A percentile compares a stretch with the other conserved stretches of the same genome.
phyloP scores from a whole-genome alignment of 83 land plant genomes.

The Diphasiastrum complanatum region DNA sequence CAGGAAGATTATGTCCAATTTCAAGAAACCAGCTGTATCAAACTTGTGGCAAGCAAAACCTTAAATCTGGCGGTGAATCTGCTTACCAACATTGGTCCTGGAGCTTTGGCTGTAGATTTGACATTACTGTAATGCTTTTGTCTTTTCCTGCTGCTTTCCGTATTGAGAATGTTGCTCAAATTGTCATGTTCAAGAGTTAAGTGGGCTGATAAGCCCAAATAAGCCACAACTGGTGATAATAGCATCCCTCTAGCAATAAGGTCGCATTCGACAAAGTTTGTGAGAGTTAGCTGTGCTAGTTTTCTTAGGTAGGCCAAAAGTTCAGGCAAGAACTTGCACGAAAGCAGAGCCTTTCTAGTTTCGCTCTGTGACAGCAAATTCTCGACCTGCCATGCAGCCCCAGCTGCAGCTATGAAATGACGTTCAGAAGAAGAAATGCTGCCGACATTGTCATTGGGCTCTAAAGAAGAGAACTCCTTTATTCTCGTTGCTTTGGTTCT shows the following conservation, averaged over 20 bases:
- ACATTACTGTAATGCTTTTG: too few relatives aligned
- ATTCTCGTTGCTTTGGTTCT: background rate
- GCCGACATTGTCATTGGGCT: background rate
- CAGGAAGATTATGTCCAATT: too few relatives aligned
- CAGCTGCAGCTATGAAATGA: slow-evolving; percentile 8
- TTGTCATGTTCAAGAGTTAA: too few relatives aligned
- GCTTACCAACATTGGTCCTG: too few relatives aligned
- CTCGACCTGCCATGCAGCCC: slow-evolving; percentile 72
- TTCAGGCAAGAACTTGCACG: slow-evolving; percentile 26
- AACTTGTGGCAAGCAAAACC: too few relatives aligned
- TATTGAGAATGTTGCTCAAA: too few relatives aligned
- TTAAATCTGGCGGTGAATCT: too few relatives aligned
- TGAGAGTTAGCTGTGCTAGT: slow-evolving; percentile 40
- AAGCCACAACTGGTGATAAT: slow-evolving; percentile 32
- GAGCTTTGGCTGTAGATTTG: too few relatives aligned
- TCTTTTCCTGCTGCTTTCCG: too few relatives aligned
- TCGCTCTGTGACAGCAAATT: slow-evolving; percentile 44
- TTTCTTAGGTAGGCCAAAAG: slow-evolving; percentile 38
- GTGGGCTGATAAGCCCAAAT: too few relatives aligned
- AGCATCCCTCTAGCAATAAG: slow-evolving; percentile 26
- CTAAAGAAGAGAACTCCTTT: too few relatives aligned
- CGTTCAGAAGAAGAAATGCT: background rate
- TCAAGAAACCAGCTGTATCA: too few relatives aligned
- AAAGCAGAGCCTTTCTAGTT: slow-evolving; percentile 40
- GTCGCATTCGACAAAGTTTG: slow-evolving; percentile 23